Base-by-base conservation (phyloP, 192 early-diverging fungal genomes). In the Coemansia sp. region DNA sequence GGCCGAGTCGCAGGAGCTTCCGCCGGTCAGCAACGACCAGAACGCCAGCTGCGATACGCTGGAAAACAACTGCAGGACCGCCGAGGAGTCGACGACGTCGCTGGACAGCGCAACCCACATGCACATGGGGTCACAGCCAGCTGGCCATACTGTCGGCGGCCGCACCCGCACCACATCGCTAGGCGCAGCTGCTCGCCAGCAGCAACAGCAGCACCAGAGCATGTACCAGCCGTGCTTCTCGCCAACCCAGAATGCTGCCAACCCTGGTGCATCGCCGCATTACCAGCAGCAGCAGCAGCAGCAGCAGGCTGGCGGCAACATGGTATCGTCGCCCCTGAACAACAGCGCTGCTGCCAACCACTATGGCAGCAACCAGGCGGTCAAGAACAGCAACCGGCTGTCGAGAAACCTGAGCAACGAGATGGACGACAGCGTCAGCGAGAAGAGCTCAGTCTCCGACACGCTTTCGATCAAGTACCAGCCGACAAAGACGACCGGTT, bases 401-500 rank as follows among this genome's bases (percentile, higher is more conserved):
- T 72, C 77, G 10, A 69, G 70, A 38, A 67, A 55, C 44, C 59
- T 73, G 11, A 58, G 57, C 34, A 50, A 37, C 15, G 76, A 65
- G n/a, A 55, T 61, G 8, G 77, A 80, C 13, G 77, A 80, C 59
- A 70, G 33, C 28, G 38, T 52, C 27, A 80, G 77, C 64, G 77
- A 80, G 11, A 71, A 71, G 13, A 79, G 76, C 64, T 79, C 76
- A 0, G 66, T 74, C 25, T 79, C 76, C 22, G 76, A 79, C 41
- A 61, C 76, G 20, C 23, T 79, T 7, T 79, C 76, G 13, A 70
- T 67, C 47, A 63, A 65, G 23, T 79, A 79, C 71, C 69, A 61
- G 55, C 71, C 64, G 20, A 54, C 28, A 4, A 54, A 54, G 33
- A 19, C 52, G 20, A 52, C 66, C 34, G 72, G 62, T 53, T 15